phyloP scores from a whole-genome alignment of 441 rosid species.

The Viola pubescens region DNA sequence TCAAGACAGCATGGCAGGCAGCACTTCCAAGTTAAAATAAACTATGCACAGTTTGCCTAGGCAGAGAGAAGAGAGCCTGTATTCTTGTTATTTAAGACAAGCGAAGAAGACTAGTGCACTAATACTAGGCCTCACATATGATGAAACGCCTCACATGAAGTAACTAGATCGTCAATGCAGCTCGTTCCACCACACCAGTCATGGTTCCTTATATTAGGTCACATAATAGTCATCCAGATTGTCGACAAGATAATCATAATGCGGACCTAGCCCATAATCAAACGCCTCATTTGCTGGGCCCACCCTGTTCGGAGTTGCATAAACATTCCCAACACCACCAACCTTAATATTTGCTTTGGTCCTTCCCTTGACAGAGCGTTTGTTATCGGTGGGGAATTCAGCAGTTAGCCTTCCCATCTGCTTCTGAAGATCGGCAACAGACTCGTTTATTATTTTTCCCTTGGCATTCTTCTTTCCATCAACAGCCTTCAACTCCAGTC shows the following conservation, averaged over 20 bases:
- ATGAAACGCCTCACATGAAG: slow-evolving; percentile 20
- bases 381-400: slow-evolving; percentile 75
- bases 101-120: slow-evolving; percentile 19
- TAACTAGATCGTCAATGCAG: slow-evolving; percentile 14
- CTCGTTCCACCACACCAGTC: slow-evolving; percentile 14
- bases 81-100: slow-evolving; percentile 21
- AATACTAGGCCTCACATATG: too few relatives aligned
- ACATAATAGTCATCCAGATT: slow-evolving; percentile 52
- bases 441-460: slow-evolving; percentile 61
- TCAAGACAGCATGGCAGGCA: slow-evolving; percentile 14
- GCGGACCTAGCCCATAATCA: slow-evolving; percentile 52
- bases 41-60: slow-evolving; percentile 21
- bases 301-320: slow-evolving; percentile 38
- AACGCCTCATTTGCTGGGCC: slow-evolving; percentile 41
- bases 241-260: slow-evolving; percentile 61
- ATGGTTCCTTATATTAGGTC: slow-evolving; percentile 23
- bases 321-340: slow-evolving; percentile 31
- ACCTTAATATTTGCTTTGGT: slow-evolving; percentile 50
- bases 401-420: slow-evolving; percentile 98
- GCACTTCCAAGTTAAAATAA: slow-evolving; percentile 14
- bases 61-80: slow-evolving; percentile 17
- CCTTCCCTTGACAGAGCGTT: slow-evolving; percentile 61
- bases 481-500: slow-evolving; percentile 86
- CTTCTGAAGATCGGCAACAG: slow-evolving; percentile 92
- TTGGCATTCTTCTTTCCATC: slow-evolving; percentile 87